A percentile compares a stretch with the other conserved stretches of the same genome.
Evolutionary conservation across 352 stramenopile genomes (phyloP).

Genomic region (Pythium angustatum): DNA sequence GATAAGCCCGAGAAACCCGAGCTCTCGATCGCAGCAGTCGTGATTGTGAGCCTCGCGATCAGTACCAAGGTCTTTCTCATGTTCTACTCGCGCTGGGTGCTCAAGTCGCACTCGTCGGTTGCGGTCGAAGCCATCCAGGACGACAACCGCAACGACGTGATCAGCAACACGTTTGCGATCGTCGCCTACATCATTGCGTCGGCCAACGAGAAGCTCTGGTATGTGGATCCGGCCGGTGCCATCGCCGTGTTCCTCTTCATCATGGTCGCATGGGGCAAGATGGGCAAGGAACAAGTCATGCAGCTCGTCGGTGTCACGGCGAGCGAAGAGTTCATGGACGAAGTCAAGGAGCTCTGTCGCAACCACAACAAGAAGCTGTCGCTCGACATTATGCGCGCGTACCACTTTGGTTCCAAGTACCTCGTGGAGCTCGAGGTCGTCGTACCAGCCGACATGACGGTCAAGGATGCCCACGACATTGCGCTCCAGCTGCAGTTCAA

Average conservation of each 20-base stretch:
- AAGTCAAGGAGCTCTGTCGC: slow-evolving; percentile 80
- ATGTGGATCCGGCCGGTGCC: slow-evolving; percentile 89
- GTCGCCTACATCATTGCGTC: slow-evolving; percentile 63
- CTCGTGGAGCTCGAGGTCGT: slow-evolving; percentile 95
- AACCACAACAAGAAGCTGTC: slow-evolving; percentile 68
- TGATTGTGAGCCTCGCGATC: slow-evolving; percentile 66
- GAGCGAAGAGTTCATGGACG: slow-evolving; percentile 88
- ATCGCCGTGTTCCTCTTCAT: slow-evolving; percentile 95
- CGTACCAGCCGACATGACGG: slow-evolving; percentile 85
- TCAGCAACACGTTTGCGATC: slow-evolving; percentile 91
- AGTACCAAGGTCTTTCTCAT: slow-evolving; percentile 72
- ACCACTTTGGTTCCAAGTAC: slow-evolving; percentile 95
- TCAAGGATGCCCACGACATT: slow-evolving; percentile 94
- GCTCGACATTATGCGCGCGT: slow-evolving; percentile 90
- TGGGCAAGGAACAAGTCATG: slow-evolving; percentile 91
- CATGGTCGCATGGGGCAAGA: slow-evolving; percentile 89
- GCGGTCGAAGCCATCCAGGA: slow-evolving; percentile 70
- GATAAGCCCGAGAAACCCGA: slow-evolving; percentile 73
- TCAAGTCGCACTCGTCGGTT: slow-evolving; percentile 50
- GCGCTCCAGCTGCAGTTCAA: slow-evolving; percentile 91
- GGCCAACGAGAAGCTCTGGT: slow-evolving; percentile 71
- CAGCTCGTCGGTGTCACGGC: slow-evolving; percentile 72
- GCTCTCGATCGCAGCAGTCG: slow-evolving; percentile 88
- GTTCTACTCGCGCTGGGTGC: slow-evolving; percentile 60
- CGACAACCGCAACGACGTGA: slow-evolving; percentile 95